phyloP scores from a whole-genome alignment of 495 filamentous ascomycete species.

The Talaromyces wortmannii region DNA sequence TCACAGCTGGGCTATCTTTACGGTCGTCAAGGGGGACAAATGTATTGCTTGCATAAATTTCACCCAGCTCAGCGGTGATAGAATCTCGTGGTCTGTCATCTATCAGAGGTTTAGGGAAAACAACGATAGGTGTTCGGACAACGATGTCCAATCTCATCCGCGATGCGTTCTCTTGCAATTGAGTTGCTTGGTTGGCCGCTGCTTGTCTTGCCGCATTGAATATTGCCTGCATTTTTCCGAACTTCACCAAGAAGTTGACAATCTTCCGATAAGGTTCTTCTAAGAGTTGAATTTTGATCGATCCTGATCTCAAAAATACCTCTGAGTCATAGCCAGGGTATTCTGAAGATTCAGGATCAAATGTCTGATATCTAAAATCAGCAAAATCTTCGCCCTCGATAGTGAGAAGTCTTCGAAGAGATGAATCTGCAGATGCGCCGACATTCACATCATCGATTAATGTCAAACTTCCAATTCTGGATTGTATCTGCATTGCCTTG shows the following conservation, averaged over 20 bases:
- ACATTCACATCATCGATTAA: constrained; percentile 92
- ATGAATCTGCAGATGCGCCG: constrained; percentile 72
- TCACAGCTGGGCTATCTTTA: constrained; percentile 64
- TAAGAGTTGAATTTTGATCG: constrained; percentile 91
- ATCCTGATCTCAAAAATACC: constrained; percentile 81
- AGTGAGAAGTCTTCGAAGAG: constrained; percentile 78
- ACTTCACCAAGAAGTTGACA: constrained; percentile 94
- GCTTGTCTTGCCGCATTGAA: constrained; percentile 96
- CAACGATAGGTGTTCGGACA: constrained; percentile 89
- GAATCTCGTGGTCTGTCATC: constrained; percentile 65
- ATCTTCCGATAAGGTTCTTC: constrained; percentile 98
- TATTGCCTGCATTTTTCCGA: constrained; percentile 98
- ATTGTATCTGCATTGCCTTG: constrained; percentile 75
- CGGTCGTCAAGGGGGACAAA: constrained; percentile 77
- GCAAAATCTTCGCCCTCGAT: constrained; percentile 94
- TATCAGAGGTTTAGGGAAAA: constrained; percentile 72
- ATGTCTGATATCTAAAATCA: constrained; percentile 97
- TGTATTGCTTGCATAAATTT: constrained; percentile 92
- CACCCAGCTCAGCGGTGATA: constrained; percentile 87
- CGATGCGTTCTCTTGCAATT: constrained; percentile 81
- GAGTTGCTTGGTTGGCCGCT: constrained; percentile 87
- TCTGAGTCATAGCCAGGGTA: constrained; percentile 97
- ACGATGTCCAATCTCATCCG: constrained; percentile 91
- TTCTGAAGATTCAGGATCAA: constrained; percentile 62
- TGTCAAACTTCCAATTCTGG: constrained; percentile 78